These are phyloP conservation scores for Amauroascus verrucosus DNA, from an alignment of 2,329 filamentous ascomycete species.

Conservation along the genomic window DNA sequence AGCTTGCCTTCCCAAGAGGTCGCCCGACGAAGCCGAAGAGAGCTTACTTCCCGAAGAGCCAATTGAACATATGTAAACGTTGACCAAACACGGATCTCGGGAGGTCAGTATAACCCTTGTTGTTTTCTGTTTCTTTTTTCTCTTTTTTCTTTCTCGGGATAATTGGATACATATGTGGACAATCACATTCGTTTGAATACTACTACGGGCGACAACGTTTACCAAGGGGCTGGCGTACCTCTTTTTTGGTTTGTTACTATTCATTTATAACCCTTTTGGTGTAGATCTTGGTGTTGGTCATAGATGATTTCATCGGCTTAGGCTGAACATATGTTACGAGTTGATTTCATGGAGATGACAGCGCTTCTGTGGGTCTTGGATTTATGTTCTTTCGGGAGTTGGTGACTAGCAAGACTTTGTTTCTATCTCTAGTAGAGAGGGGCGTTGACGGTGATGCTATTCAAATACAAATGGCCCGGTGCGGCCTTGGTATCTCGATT, in stretches of 20 bases:
- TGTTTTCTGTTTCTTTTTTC: neutral
- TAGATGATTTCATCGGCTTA: neutral
- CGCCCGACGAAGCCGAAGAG: constrained; percentile 28
- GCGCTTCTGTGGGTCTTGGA: neutral
- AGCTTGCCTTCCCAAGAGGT: constrained; percentile 48
- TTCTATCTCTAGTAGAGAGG: neutral
- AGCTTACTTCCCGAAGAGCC: constrained; percentile 67
- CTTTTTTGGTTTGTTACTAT: neutral
- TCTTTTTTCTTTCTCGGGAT: no score
- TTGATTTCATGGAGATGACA: neutral
- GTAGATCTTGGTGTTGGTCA: neutral
- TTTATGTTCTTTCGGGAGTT: neutral
- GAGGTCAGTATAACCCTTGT: neutral
- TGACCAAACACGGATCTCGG: neutral
- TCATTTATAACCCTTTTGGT: neutral
- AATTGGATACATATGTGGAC: neutral
- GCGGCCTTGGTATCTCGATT: neutral
- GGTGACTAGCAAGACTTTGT: neutral
- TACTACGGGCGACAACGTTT: neutral
- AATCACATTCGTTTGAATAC: no score
- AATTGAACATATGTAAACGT: constrained; percentile 55
- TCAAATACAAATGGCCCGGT: neutral
- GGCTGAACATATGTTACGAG: neutral
- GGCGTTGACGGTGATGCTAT: neutral
- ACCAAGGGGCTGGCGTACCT: neutral